Evolutionary conservation across 345 rosid genomes (phyloP).

Genomic region (Aquilaria sinensis): DNA sequence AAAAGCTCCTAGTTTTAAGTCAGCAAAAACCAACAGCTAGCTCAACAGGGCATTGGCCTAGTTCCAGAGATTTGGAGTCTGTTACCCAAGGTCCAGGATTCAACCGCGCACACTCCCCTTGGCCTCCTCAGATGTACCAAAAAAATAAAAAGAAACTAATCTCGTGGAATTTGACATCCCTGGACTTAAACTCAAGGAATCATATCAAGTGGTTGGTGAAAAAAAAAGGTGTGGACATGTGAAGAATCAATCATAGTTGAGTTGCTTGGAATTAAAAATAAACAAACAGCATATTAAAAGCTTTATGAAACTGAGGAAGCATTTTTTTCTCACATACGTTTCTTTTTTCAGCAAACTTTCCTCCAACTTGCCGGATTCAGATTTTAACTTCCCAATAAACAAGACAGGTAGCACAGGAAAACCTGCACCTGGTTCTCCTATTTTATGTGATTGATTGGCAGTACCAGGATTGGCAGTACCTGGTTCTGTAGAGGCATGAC

Average conservation of each 20-base stretch:
- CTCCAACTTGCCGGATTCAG: neutral
- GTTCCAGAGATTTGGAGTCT: no score
- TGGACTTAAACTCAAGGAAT: no score
- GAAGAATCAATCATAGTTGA: no score
- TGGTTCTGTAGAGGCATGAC: constrained; percentile 5
- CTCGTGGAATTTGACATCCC: no score
- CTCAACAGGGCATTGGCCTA: neutral
- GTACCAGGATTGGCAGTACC: constrained; percentile 12
- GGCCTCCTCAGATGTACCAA: no score
- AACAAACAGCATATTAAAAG: no score
- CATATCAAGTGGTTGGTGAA: no score
- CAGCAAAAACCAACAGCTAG: neutral
- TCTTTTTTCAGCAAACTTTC: neutral
- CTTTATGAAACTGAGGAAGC: neutral
- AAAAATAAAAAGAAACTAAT: no score
- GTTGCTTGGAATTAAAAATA: no score
- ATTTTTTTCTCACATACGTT: constrained; percentile 6
- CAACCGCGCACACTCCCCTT: no score
- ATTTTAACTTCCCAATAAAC: constrained; percentile 7
- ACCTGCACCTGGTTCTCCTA: constrained; percentile 15
- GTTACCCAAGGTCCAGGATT: no score
- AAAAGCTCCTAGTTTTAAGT: neutral
- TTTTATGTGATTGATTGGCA: constrained; percentile 16
- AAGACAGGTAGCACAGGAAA: constrained; percentile 9
- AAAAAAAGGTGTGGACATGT: no score